Conservation (phyloP, 305 asterid species). For the Fraxinus dipetala region DNA sequence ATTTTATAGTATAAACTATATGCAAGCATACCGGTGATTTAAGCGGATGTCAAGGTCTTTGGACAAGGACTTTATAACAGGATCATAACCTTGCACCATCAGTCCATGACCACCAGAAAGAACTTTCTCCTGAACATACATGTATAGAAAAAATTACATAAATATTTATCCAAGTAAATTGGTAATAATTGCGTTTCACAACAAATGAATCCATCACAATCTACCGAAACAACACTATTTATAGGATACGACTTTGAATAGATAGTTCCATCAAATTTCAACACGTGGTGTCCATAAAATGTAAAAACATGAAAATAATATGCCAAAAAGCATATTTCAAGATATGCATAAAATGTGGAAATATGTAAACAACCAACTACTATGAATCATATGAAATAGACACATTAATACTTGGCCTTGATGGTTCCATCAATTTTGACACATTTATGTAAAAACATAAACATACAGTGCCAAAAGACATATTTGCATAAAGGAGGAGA, state of each 20-base stretch:
- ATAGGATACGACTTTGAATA: slow-evolving; percentile 8
- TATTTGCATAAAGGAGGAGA: neutral
- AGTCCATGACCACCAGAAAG: slow-evolving; percentile 99
- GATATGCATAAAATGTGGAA: slow-evolving; percentile 6
- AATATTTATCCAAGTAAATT: slow-evolving; percentile 15
- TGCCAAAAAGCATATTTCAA: neutral
- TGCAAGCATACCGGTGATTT: slow-evolving; percentile 67
- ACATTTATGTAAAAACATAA: neutral
- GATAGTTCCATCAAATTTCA: slow-evolving; percentile 2
- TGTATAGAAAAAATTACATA: slow-evolving; percentile 21
- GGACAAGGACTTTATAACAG: slow-evolving; percentile 71
- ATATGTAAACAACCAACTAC: neutral
- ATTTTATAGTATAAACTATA: neutral
- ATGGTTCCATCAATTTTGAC: neutral
- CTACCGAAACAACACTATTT: neutral
- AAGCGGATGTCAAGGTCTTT: slow-evolving; percentile 77
- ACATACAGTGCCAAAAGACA: neutral
- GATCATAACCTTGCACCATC: slow-evolving; percentile 95
- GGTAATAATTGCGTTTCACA: neutral
- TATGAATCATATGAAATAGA: neutral
- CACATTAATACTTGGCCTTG: neutral
- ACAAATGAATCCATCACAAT: slow-evolving; percentile 13
- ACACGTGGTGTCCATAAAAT: neutral
- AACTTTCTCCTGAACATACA: slow-evolving; percentile 70
- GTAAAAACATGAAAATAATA: neutral